Evolutionary conservation across 73 alveolate genomes (phyloP).

Genomic region (Breviolum minutum): DNA sequence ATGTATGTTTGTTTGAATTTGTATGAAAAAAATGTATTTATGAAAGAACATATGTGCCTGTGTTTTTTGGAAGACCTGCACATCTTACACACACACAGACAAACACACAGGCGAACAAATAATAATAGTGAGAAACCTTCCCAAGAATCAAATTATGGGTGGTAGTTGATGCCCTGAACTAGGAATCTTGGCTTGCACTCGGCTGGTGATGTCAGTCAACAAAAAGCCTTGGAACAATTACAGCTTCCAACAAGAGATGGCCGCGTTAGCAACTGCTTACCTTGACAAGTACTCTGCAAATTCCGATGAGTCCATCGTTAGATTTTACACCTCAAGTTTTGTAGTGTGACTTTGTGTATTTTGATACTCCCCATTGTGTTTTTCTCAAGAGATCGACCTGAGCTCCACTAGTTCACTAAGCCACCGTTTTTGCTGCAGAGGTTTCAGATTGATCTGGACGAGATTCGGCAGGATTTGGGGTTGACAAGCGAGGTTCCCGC

Average conservation of each 20-base stretch:
- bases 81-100: too few species aligned
- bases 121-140: background rate
- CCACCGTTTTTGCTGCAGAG: background rate
- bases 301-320: background rate
- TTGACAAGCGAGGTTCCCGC: background rate
- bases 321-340: too few species aligned
- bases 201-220: conserved; percentile 6
- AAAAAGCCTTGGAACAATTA: background rate
- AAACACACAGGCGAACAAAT: too few species aligned
- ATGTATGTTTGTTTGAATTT: too few species aligned
- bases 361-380: too few species aligned
- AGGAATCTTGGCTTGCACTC: conserved; percentile 12
- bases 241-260: conserved; percentile 16
- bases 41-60: too few species aligned
- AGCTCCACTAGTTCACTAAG: background rate
- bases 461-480: background rate
- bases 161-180: background rate
- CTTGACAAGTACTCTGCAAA: background rate
- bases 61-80: too few species aligned
- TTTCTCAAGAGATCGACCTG: too few species aligned
- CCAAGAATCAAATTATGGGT: background rate
- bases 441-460: background rate
- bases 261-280: background rate
- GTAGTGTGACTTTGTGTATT: too few species aligned
- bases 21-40: too few species aligned